Evolutionary conservation across 2,329 filamentous ascomycete genomes (phyloP), one percentile per base, ranked within the genome.

Genomic region (Cyphellophora europaea): DNA sequence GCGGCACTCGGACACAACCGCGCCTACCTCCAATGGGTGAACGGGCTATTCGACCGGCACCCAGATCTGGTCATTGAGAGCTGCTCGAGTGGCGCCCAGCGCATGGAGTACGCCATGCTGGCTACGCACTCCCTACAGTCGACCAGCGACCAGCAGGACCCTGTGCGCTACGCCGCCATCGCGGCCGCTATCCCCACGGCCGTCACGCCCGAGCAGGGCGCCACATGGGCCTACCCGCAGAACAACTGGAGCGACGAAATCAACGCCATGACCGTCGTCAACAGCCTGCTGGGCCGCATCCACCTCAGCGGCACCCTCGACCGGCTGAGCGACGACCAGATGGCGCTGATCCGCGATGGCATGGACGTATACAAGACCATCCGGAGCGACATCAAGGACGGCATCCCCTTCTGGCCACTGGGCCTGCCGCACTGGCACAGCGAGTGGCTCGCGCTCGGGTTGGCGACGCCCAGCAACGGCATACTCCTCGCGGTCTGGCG

Each of bases 221-320:
- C 53, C 0, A 47, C 44, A 3, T 61, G 57, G 57, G 53, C 52
- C 5, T 61, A 61, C 37, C 57, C 57, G 0, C 56, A 61, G 34
- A 40, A 46, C 0, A 44, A 43, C 2, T 59, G 56, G 55, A 40
- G 41, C 6, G 55, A 57, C 12, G 57, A 59, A 39, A 49, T 40
- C 1, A 61, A 59, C 33, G 54, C 51, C 0, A 27, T 59, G 15
- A 56, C 55, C 0, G 53, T 61, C 2, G 46, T 57, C 5, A 61
- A 59, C 21, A 52, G 50, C 21, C 32, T 59, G 0, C 45, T 59
- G 0, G 57, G 55, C 0, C 48, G 55, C 0, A 36, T 57, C 0
- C 51, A 59, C 36, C 45, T 60, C 1, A 54, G 53, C 23, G 56
- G 55, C 15, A 40, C 47, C 2, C 33, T 58, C 3, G 53, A 57